phyloP scores from a whole-genome alignment of 2,329 filamentous ascomycete genomes.

The Penicillium psychrosexuale region DNA sequence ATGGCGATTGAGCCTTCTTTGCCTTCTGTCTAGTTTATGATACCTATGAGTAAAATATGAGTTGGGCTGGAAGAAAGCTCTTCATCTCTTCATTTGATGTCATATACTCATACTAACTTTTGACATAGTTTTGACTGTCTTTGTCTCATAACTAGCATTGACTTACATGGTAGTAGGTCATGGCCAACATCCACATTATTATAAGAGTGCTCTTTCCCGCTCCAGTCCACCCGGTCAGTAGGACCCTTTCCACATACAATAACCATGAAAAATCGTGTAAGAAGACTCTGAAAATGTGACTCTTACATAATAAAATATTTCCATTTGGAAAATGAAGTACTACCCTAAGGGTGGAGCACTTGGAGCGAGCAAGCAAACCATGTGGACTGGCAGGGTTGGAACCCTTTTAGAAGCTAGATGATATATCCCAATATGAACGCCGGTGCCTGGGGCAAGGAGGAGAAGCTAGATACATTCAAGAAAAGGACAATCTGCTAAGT shows the following conservation, averaged over 20 bases:
- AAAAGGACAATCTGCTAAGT: neutral
- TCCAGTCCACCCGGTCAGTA: too few relatives aligned
- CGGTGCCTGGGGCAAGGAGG: constrained; percentile 6
- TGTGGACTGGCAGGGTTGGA: neutral
- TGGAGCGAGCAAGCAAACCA: neutral
- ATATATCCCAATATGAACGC: constrained; percentile 12
- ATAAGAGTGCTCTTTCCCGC: too few relatives aligned
- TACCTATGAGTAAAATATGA: neutral
- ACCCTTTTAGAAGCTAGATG: constrained; percentile 1
- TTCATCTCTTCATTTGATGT: too few relatives aligned
- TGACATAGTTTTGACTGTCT: too few relatives aligned
- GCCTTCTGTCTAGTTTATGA: constrained; percentile 14
- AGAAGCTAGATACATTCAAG: constrained; percentile 8
- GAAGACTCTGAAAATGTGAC: too few relatives aligned
- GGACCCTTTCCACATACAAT: too few relatives aligned
- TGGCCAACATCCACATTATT: too few relatives aligned
- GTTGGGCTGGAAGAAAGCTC: neutral
- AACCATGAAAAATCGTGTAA: too few relatives aligned
- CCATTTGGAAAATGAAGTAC: neutral
- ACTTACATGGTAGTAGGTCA: too few relatives aligned
- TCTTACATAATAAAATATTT: too few relatives aligned
- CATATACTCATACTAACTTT: too few relatives aligned
- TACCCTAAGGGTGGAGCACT: neutral
- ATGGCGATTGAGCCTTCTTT: constrained; percentile 22
- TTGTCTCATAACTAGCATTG: too few relatives aligned